Conservation (phyloP, 139 green algal species). For the Nannochloris sp. region DNA sequence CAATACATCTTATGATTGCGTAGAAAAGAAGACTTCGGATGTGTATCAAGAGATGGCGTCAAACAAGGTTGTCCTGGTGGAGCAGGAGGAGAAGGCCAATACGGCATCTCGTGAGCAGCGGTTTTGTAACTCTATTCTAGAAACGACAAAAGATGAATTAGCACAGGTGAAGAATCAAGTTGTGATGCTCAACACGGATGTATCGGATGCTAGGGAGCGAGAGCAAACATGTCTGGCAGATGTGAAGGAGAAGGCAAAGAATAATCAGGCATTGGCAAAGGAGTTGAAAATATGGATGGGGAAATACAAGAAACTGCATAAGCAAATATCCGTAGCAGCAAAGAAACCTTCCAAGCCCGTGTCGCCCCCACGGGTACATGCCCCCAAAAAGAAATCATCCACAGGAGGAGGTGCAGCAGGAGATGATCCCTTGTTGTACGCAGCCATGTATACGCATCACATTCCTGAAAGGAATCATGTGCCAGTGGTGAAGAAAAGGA, state of each 20-base stretch:
- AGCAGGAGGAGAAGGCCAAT: not conserved
- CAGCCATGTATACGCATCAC: too few relatives aligned
- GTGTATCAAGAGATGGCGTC: slow-evolving; percentile 5
- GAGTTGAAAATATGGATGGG: not conserved
- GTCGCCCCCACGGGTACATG: too few relatives aligned
- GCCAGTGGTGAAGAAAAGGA: too few relatives aligned
- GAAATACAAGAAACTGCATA: not conserved
- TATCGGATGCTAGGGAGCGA: too few relatives aligned
- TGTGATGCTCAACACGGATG: too few relatives aligned
- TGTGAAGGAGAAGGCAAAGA: not conserved
- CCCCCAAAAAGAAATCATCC: too few relatives aligned
- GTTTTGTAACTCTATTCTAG: not conserved
- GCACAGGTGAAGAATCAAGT: not conserved
- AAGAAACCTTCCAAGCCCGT: too few relatives aligned
- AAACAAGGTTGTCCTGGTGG: slow-evolving; percentile 1
- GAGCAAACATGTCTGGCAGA: not conserved
- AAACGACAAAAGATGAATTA: not conserved
- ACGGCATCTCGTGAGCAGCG: not conserved
- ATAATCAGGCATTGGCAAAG: not conserved
- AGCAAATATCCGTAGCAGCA: too few relatives aligned
- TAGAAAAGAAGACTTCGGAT: slow-evolving; percentile 1
- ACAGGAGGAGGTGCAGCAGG: too few relatives aligned
- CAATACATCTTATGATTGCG: not conserved
- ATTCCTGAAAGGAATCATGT: too few relatives aligned
- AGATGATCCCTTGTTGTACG: too few relatives aligned